Evolutionary conservation across 1,139 yeast genomes (phyloP), one percentile per base, ranked within the genome.

Genomic region (Yamadazyma sp.): DNA sequence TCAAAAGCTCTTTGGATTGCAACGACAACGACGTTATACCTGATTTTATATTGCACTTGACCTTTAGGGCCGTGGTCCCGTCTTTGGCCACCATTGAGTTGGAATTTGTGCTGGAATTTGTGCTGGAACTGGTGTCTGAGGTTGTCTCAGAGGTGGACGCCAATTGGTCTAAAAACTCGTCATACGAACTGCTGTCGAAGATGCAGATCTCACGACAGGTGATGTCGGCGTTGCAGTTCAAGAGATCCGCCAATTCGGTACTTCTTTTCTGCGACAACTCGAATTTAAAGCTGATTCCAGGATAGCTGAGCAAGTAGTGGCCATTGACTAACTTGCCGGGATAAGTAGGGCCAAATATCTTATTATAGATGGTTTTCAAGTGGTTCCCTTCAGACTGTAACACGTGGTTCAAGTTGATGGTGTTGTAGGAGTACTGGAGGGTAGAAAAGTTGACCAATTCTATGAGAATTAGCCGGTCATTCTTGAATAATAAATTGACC

Each of bases 271-370:
- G 25, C 6, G 16, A 23, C n/a, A 34, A 6, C 12, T 51, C 48
- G 45, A 71, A 79, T 46, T 59, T 62, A 53, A 78, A 78, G 0
- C 76, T 61, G 2, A 79, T 62, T 0, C 86, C 86, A 1, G 80
- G 78, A 47, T 80, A 80, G 26, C 78, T 70, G 22, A 80, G 56
- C 6, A 67, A 55, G 45, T 74, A 77, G 9, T 41, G 37, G 3
- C 45, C 38, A 10, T 48, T 44, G 10, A 53, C 42, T 13, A 65
- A 46, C 34, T 48, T 56, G 0, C 86, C 86, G 0, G 83, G 82
- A 42, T 75, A 77, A 0, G 86, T 80, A 2, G 85, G 85, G 0
- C 86, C 86, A 54, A 80, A 77, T 2, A 72, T 62, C 49, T 70
- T 74, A 49, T 79, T 78, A 54, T 80, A 80, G 6, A 80, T 64